Evolutionary conservation across 2,329 filamentous ascomycete genomes (phyloP), one percentile per base, ranked within the genome.

Genomic region (Exutisphaerella laricina): DNA sequence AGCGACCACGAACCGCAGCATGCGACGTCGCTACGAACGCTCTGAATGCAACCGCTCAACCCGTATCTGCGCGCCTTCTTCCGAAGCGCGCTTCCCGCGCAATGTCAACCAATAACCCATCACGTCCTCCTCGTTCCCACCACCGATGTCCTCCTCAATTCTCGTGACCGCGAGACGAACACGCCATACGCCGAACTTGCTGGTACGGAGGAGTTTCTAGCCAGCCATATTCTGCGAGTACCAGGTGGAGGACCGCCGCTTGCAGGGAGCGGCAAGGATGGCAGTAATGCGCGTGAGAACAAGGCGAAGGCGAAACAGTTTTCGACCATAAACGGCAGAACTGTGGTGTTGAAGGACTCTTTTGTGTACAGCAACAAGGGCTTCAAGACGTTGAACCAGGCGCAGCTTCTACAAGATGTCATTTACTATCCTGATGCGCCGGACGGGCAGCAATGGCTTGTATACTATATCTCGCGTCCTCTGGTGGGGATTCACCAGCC

Each of bases 41-140:
- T 35, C 41, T 44, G 38, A 48, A 61, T 61, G 57, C 57, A 56
- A 43, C 88, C 92, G 74, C 78, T 97, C 82, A 98, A 98, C 72
- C 92, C 92, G 67, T 97, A 96, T 72, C 78, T 98, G 69, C 84
- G 86, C 75, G 88, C 90, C 77, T 97, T 98, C 81, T 96, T 96
- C 78, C 88, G 88, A 74, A 97, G 88, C 79, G 82, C 87, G 67
- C 78, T 96, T 64, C 84, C 85, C 58, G 75, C 84, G 60, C 90
- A 97, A 81, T 97, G 92, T 75, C 80, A 83, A 51, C 89, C 92
- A 42, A 78, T 88, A 53, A 85, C 92, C 67, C 87, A 94, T 66
- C 87, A 97, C 74, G 79, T 98, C 59, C 79, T 98, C 43, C 83
- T 98, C 39, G 90, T 97, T 26, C 92, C 92, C 34, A 85, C 85